These are phyloP conservation scores for Vigna radiata DNA, from an alignment of 306 rosid genomes.

Conservation along the genomic window DNA sequence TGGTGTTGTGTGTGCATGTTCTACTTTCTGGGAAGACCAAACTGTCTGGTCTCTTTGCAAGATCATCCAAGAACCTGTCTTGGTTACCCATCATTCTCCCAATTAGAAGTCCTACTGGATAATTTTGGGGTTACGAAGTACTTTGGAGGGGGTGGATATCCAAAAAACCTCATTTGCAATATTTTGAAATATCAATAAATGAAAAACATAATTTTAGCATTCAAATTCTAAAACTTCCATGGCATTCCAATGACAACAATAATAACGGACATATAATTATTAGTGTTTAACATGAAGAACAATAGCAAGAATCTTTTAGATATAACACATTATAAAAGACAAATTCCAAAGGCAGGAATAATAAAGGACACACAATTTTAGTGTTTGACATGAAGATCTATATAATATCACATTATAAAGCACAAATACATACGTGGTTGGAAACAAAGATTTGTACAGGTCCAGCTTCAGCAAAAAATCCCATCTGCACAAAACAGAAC, in stretches of 20 bases:
- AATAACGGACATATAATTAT: background rate
- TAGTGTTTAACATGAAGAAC: background rate
- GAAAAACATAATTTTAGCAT: background rate
- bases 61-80: too few species aligned
- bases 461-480: conserved; percentile 97
- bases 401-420: background rate
- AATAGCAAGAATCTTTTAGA: background rate
- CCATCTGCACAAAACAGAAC: conserved; percentile 66
- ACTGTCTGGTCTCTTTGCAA: too few species aligned
- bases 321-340: background rate
- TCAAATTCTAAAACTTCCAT: background rate
- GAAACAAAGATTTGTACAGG: conserved; percentile 98
- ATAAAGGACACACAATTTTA: conserved; percentile 3
- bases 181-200: conserved; percentile 1
- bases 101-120: background rate
- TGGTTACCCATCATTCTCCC: background rate
- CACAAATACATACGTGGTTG: conserved; percentile 71
- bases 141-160: background rate
- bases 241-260: background rate
- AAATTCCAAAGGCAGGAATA: background rate
- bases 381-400: background rate
- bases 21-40: too few species aligned
- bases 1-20: too few species aligned
- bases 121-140: background rate
- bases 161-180: background rate